Evolutionary conservation across 179 eudicot genomes (phyloP).

Genomic region (Spinacia oleracea): DNA sequence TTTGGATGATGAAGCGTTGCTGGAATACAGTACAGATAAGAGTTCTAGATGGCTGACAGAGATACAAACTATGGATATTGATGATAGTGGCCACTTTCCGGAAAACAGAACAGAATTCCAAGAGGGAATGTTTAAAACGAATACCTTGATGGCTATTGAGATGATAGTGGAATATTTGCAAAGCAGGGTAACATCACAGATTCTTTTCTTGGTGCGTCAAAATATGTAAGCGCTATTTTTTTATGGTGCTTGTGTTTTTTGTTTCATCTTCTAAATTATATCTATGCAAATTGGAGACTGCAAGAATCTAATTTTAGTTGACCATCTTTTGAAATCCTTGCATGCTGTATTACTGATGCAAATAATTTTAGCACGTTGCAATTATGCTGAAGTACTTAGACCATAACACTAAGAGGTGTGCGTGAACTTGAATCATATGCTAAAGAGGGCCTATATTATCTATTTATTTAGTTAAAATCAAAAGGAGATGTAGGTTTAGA

Average conservation of each 20-base stretch:
- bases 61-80: slow-evolving; percentile 68
- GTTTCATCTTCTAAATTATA: background rate
- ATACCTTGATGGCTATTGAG: slow-evolving; percentile 71
- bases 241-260: slow-evolving; percentile 1
- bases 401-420: background rate
- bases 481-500: background rate
- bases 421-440: background rate
- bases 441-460: background rate
- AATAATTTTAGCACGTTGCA: background rate
- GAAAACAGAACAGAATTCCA: slow-evolving; percentile 49
- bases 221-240: slow-evolving; percentile 65
- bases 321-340: background rate
- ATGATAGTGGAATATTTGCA: slow-evolving; percentile 69
- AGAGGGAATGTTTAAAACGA: slow-evolving; percentile 47
- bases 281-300: background rate
- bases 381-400: background rate
- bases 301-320: background rate
- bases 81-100: slow-evolving; percentile 36
- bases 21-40: slow-evolving; percentile 59
- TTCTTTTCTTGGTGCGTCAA: slow-evolving; percentile 85
- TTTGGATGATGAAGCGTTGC: slow-evolving; percentile 86
- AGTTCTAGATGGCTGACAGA: slow-evolving; percentile 61
- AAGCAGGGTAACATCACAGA: slow-evolving; percentile 73
- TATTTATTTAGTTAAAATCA: background rate
- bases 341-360: background rate